phyloP scores from a whole-genome alignment of 2,329 filamentous ascomycete genomes.

The Neophaeococcomyces aloes region DNA sequence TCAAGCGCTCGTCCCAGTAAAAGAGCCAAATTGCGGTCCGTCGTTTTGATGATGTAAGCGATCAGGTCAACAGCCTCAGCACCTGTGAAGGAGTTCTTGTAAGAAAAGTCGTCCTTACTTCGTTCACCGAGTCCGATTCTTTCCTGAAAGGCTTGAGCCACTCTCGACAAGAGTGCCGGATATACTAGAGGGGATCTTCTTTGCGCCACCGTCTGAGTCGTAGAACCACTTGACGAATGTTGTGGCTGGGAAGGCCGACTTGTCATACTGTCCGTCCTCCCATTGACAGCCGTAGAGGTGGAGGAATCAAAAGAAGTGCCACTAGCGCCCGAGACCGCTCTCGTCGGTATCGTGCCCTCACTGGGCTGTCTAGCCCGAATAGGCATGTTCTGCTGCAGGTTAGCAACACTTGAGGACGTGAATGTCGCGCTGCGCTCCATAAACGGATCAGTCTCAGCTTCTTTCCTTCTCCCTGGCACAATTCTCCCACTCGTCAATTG shows the following conservation, averaged over 20 bases:
- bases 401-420: slow-evolving; percentile 15
- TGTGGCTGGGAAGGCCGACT: slow-evolving; percentile 46
- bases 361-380: slow-evolving; percentile 31
- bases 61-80: slow-evolving; percentile 92
- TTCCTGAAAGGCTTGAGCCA: slow-evolving; percentile 84
- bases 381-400: slow-evolving; percentile 21
- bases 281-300: slow-evolving; percentile 49
- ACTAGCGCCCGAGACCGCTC: slow-evolving; percentile 90
- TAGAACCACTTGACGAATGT: slow-evolving; percentile 44
- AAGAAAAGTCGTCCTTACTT: slow-evolving; percentile 92
- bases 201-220: slow-evolving; percentile 53
- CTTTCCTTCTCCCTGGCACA: slow-evolving; percentile 65
- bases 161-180: slow-evolving; percentile 82
- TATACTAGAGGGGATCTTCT: slow-evolving; percentile 75
- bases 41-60: slow-evolving; percentile 93
- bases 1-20: slow-evolving; percentile 84
- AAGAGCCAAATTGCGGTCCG: slow-evolving; percentile 84
- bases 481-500: slow-evolving; percentile 90
- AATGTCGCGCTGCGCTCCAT: slow-evolving; percentile 16
- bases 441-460: slow-evolving; percentile 38
- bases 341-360: slow-evolving; percentile 35
- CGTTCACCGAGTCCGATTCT: slow-evolving; percentile 77
- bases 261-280: slow-evolving; percentile 46
- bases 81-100: slow-evolving; percentile 94
- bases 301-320: slow-evolving; percentile 22